phyloP scores from a whole-genome alignment of 495 filamentous ascomycete genomes.

The Tuber umbilicatum region DNA sequence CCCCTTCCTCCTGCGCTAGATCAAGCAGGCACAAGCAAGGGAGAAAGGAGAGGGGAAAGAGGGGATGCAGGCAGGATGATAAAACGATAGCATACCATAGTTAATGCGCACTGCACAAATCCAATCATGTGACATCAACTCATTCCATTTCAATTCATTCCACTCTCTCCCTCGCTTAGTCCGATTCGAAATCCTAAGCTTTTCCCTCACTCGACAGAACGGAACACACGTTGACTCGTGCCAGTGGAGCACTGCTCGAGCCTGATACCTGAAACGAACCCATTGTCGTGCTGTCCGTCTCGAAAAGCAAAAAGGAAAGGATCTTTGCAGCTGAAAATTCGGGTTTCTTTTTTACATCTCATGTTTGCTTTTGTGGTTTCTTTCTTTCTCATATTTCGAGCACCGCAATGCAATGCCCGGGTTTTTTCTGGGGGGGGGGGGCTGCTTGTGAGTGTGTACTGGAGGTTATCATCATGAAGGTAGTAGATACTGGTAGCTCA shows the following conservation, averaged over 20 bases:
- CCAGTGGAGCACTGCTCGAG: conserved; percentile 43
- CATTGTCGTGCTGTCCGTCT: not conserved
- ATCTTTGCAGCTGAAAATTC: not conserved
- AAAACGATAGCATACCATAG: not conserved
- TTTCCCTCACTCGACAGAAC: conserved; percentile 24
- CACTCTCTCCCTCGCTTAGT: not conserved
- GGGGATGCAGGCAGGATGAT: not conserved
- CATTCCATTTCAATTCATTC: not conserved
- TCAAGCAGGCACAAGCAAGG: not conserved
- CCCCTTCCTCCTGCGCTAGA: no score
- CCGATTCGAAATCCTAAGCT: not conserved
- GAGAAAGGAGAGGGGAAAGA: not conserved
- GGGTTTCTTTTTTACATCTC: not conserved
- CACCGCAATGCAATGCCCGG: not conserved
- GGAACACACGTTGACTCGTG: conserved; percentile 50
- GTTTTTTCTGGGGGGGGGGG: not conserved
- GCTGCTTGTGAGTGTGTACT: not conserved
- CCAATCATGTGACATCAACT: not conserved
- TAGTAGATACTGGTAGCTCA: not conserved
- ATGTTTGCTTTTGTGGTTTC: no score
- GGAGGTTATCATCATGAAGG: not conserved
- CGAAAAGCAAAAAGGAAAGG: not conserved
- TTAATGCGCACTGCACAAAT: not conserved
- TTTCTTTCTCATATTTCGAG: not conserved
- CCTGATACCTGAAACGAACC: not conserved